Conservation (phyloP, 2,329 filamentous ascomycete species). For the Thelonectria olida region DNA sequence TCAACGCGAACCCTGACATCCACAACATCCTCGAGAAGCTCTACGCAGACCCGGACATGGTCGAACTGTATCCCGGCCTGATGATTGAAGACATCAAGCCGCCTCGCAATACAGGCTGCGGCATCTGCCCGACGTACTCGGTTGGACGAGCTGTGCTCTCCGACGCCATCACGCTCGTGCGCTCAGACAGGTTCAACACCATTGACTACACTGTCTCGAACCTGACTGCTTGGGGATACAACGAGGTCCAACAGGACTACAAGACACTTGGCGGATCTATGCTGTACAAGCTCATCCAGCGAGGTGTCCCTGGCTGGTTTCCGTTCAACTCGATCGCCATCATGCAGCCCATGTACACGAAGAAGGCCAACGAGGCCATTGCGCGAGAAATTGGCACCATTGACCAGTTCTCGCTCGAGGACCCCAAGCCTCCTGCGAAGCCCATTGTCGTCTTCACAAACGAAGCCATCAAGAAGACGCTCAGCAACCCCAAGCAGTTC, state of each 20-base stretch:
- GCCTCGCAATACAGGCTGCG: constrained; percentile 56
- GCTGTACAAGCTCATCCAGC: constrained; percentile 56
- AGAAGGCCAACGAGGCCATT: constrained; percentile 50
- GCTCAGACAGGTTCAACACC: constrained; percentile 68
- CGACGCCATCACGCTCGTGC: constrained; percentile 67
- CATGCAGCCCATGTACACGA: constrained; percentile 58
- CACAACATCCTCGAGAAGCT: constrained; percentile 64
- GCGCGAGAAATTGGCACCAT: constrained; percentile 49
- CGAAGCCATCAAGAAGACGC: constrained; percentile 43
- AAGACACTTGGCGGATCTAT: constrained; percentile 54
- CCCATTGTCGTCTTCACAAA: constrained; percentile 38
- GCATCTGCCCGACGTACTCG: constrained; percentile 54
- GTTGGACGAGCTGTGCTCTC: constrained; percentile 65
- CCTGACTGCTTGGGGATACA: constrained; percentile 56
- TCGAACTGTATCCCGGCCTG: constrained; percentile 76
- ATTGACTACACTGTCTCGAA: constrained; percentile 54
- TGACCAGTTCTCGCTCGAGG: constrained; percentile 42
- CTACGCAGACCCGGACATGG: constrained; percentile 70
- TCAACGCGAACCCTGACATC: constrained; percentile 66
- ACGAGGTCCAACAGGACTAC: constrained; percentile 41
- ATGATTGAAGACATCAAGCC: constrained; percentile 68
- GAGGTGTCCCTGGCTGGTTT: constrained; percentile 56
- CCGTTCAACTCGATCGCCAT: constrained; percentile 52
- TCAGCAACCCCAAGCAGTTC: constrained; percentile 45
- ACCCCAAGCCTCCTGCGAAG: constrained; percentile 47